Evolutionary conservation across 139 green algal genomes (phyloP).

Genomic region (Picocystis salinarum): DNA sequence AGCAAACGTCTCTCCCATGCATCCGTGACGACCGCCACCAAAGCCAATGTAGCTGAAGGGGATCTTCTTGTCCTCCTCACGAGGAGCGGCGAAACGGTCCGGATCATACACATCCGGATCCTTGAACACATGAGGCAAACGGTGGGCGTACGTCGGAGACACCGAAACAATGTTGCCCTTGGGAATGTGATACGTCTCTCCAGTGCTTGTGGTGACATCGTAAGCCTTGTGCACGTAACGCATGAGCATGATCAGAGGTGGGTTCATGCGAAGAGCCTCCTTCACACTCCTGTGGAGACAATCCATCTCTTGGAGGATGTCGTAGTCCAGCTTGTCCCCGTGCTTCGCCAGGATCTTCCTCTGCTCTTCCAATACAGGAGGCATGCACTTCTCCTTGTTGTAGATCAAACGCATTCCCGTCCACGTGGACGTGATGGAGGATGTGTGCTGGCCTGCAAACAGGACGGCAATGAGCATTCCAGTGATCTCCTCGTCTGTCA

Average conservation of each 20-base stretch:
- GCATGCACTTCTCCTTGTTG: constrained; percentile 25
- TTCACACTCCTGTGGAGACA: constrained; percentile 49
- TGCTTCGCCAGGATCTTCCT: constrained; percentile 38
- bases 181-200: constrained; percentile 56
- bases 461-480: constrained; percentile 93
- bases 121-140: constrained; percentile 50
- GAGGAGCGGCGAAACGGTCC: constrained; percentile 41
- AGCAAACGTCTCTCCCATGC: constrained; percentile 94
- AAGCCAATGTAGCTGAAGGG: constrained; percentile 85
- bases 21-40: constrained; percentile 82
- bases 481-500: constrained; percentile 80
- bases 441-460: constrained; percentile 96
- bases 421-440: constrained; percentile 82
- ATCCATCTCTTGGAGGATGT: constrained; percentile 76
- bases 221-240: constrained; percentile 68
- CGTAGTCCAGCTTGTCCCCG: constrained; percentile 48
- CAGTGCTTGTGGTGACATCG: constrained; percentile 51
- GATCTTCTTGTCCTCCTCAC: constrained; percentile 37
- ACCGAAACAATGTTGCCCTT: constrained; percentile 71
- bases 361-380: constrained; percentile 51
- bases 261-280: constrained; percentile 82
- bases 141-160: constrained; percentile 74
- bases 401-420: constrained; percentile 56
- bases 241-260: constrained; percentile 91
- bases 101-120: constrained; percentile 62